These are phyloP conservation scores for Suhomyces yuchorum DNA, from an alignment of 1,139 yeast genomes.

Conservation along the genomic window DNA sequence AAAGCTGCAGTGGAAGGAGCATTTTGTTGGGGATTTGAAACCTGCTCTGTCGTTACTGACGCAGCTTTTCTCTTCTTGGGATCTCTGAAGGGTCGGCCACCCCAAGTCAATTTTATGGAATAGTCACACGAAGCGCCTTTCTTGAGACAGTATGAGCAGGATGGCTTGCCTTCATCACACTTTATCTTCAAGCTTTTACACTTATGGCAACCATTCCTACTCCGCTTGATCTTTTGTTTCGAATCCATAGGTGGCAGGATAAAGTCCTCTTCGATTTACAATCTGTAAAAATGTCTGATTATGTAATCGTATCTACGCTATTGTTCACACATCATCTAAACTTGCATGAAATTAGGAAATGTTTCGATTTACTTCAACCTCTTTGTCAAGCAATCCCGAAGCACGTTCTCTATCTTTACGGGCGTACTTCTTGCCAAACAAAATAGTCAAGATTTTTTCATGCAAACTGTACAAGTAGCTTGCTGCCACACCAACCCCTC, in stretches of 20 bases:
- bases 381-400: constrained; percentile 37
- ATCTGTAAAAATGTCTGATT: no score
- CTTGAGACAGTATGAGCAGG: constrained; percentile 60
- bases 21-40: not conserved
- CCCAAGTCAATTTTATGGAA: constrained; percentile 69
- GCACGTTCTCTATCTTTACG: constrained; percentile 55
- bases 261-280: no score
- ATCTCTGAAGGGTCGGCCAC: constrained; percentile 64
- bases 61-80: constrained; percentile 30
- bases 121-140: constrained; percentile 60
- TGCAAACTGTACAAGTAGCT: constrained; percentile 47
- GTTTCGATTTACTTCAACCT: constrained; percentile 1
- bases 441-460: constrained; percentile 46
- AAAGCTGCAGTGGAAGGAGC: not conserved
- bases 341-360: not conserved
- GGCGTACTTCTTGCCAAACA: constrained; percentile 55
- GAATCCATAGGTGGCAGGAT: constrained; percentile 11
- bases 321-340: not conserved
- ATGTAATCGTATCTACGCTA: not conserved
- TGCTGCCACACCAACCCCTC: constrained; percentile 65
- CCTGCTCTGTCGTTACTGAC: not conserved
- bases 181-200: constrained; percentile 72
- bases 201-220: constrained; percentile 61
- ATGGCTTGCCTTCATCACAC: constrained; percentile 72
- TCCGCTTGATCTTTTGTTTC: constrained; percentile 20